Percentiles rank a stretch among this genome's conserved stretches.
Evolutionary conservation across 306 rosid genomes (phyloP).

Genomic region (Hippophae gyantsensis): DNA sequence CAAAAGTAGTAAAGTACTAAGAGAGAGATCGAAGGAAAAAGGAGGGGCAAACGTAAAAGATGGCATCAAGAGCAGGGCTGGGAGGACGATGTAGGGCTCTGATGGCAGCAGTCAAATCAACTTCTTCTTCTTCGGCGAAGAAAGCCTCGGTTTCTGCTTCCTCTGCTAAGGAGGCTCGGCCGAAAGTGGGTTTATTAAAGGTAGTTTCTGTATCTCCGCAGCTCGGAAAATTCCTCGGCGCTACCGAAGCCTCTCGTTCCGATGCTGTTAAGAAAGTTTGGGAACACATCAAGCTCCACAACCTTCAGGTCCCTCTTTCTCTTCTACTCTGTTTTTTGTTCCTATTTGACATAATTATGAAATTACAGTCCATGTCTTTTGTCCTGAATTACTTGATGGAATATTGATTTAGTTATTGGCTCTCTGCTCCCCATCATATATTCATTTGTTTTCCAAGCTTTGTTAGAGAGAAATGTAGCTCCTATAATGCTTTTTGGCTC

Average conservation of each 20-base stretch:
- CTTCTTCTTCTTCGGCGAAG: not conserved
- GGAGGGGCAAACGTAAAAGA: not conserved
- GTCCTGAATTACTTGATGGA: too few relatives aligned
- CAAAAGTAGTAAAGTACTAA: not conserved
- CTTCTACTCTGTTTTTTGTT: too few relatives aligned
- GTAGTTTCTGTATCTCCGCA: slow-evolving; percentile 10
- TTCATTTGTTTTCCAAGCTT: too few relatives aligned
- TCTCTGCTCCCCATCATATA: too few relatives aligned
- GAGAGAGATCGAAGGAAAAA: not conserved
- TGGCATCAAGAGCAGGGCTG: slow-evolving; percentile 8
- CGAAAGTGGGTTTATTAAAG: slow-evolving; percentile 14
- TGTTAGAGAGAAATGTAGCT: too few relatives aligned
- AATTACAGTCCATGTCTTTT: too few relatives aligned
- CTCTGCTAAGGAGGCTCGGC: not conserved
- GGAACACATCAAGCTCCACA: slow-evolving; percentile 19
- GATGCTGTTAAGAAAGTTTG: slow-evolving; percentile 19
- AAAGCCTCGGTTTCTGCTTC: not conserved
- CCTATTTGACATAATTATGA: too few relatives aligned
- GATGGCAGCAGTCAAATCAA: slow-evolving; percentile 3
- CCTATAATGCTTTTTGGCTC: too few relatives aligned
- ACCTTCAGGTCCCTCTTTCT: slow-evolving; percentile 21
- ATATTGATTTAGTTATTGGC: too few relatives aligned
- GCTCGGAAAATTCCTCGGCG: slow-evolving; percentile 20
- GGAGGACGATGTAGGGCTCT: slow-evolving; percentile 5
- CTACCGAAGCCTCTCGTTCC: slow-evolving; percentile 13